Conservation (phyloP, 805 yeast species). For the Saccharomycopsis babjevae region DNA sequence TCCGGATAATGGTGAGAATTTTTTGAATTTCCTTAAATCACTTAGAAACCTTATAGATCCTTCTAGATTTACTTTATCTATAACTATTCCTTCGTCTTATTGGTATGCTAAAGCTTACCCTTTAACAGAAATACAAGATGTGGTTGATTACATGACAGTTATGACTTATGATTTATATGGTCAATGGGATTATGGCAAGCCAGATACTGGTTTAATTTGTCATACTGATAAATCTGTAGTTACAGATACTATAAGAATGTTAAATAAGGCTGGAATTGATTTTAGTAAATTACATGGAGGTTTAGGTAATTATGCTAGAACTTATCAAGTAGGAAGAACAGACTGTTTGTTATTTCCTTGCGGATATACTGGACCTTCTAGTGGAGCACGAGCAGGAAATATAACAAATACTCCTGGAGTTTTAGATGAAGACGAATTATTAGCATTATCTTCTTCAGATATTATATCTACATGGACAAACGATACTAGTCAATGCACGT, state of each 20-base stretch:
- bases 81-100: neutral
- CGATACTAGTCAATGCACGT: neutral
- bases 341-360: neutral
- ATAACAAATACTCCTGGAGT: conserved; percentile 1
- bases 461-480: neutral
- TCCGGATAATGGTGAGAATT: neutral
- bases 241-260: neutral
- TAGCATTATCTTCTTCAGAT: neutral
- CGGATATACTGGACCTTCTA: neutral
- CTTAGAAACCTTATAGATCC: neutral
- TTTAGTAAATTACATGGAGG: conserved; percentile 5
- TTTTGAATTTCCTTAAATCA: too few relatives aligned
- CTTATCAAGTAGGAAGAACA: neutral
- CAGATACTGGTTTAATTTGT: neutral
- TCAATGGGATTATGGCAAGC: neutral
- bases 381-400: conserved; percentile 2
- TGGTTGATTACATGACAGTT: neutral
- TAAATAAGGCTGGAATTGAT: neutral
- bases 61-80: neutral
- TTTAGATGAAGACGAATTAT: neutral
- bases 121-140: neutral
- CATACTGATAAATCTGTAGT: conserved; percentile 3
- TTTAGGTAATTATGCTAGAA: conserved; percentile 5
- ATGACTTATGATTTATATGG: conserved; percentile 5
- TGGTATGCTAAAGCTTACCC: neutral